Base-by-base conservation (phyloP, 2,329 filamentous ascomycete genomes). In the Cladosporium sp. region DNA sequence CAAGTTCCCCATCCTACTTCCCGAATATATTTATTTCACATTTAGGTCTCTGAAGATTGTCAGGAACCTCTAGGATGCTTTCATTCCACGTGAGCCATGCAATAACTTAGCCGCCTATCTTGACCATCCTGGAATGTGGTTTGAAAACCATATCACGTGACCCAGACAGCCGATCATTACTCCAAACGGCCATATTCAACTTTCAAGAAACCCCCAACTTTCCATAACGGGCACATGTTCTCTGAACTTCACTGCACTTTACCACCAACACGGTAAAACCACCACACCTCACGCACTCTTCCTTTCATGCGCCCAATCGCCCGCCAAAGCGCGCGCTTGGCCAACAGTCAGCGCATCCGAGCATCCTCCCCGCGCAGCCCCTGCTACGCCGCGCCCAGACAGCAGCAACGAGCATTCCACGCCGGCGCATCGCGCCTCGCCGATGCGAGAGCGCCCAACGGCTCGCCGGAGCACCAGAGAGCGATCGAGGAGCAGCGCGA, bases 281-380 rank as follows among this genome's bases (percentile, higher is more conserved):
- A 27, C 4, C 22, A 27, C 22, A 27, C 32, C 15, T 16, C 32
- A 35, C 13, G 18, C 27, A 19, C 25, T 39, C 36, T 25, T 19
- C 16, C 25, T 40, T 40, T 35, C 36, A 65, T 65, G 62, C 62
- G 62, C 53, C 53, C 58, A 36, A 57, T 63, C 50, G 56, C 59
- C 22, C 62, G 62, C 55, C 61, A 63, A 43, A 60, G 62, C 60
- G 51, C 52, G 42, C 62, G 62, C 57, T 57, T 63, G 59, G 58
- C 61, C 38, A 54, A 42, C 27, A 52, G 49, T 19, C 55, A 50
- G 52, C 57, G 56, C 50, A 51, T 54, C 9, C 52, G 55, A 38
- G 55, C 54, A 30, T 22, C 55, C 18, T 59, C 57, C 18, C 49
- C 53, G 13, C 53, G 52, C 30, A 43, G 41, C n/a, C 41, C 35